Evolutionary conservation across 2,329 filamentous ascomycete species (phyloP).

Genomic region (Mycogone perniciosa): DNA sequence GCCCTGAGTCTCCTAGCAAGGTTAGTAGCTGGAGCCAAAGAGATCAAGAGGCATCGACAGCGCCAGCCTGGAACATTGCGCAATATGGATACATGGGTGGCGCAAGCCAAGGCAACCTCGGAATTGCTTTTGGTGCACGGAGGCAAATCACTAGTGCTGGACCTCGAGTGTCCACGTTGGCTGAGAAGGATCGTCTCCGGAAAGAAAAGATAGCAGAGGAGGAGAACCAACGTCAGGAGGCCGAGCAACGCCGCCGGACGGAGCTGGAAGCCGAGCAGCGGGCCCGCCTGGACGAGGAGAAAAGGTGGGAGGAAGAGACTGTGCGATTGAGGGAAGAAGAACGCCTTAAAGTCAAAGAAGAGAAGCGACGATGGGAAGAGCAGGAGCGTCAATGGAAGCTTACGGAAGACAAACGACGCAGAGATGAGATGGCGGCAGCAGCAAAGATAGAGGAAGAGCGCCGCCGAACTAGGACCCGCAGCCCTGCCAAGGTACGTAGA

Average conservation of each 20-base stretch:
- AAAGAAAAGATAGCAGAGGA: slow-evolving; percentile 53
- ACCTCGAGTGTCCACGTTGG: slow-evolving; percentile 71
- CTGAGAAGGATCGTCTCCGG: slow-evolving; percentile 71
- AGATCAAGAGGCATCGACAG: slow-evolving; percentile 70
- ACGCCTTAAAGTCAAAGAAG: slow-evolving; percentile 55
- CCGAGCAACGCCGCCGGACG: slow-evolving; percentile 45
- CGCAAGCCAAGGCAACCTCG: slow-evolving; percentile 90
- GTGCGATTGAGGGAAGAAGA: slow-evolving; percentile 54
- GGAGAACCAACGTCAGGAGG: slow-evolving; percentile 50
- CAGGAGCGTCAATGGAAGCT: slow-evolving; percentile 70
- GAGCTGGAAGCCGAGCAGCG: slow-evolving; percentile 50
- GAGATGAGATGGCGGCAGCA: slow-evolving; percentile 69
- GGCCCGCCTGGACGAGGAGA: slow-evolving; percentile 56
- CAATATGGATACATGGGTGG: slow-evolving; percentile 99
- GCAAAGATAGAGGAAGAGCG: slow-evolving; percentile 61
- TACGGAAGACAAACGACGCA: slow-evolving; percentile 64
- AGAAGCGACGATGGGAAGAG: slow-evolving; percentile 70
- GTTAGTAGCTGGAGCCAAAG: slow-evolving; percentile 89
- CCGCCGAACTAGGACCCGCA: slow-evolving; percentile 52
- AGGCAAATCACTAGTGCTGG: slow-evolving; percentile 84
- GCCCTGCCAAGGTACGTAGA: slow-evolving; percentile 65
- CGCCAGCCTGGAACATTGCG: slow-evolving; percentile 95
- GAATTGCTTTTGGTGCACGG: slow-evolving; percentile 83
- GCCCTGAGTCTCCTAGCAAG: slow-evolving; percentile 44
- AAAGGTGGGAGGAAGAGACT: slow-evolving; percentile 60